These are phyloP conservation scores for Pouteria campechiana DNA, from an alignment of 179 eudicot genomes.

Conservation along the genomic window DNA sequence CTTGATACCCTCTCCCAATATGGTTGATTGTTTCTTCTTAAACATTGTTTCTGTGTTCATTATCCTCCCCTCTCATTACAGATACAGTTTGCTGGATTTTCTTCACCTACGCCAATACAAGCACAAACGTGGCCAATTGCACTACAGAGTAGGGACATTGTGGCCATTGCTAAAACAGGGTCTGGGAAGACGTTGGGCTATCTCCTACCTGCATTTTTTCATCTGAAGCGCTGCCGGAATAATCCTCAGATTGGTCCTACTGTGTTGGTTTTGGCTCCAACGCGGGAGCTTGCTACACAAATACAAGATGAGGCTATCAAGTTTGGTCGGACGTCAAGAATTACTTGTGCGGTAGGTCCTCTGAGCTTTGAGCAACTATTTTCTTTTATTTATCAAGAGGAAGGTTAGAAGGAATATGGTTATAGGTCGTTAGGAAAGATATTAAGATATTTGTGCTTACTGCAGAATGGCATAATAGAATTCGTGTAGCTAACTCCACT, in stretches of 20 bases:
- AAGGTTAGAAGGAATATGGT: too few relatives aligned
- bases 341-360: constrained; percentile 53
- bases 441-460: too few relatives aligned
- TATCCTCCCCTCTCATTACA: constrained; percentile 18
- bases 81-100: constrained; percentile 60
- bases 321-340: constrained; percentile 56
- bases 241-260: constrained; percentile 70
- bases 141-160: constrained; percentile 57
- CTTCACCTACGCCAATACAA: constrained; percentile 77
- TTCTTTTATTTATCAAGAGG: constrained; percentile 1
- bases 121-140: constrained; percentile 93
- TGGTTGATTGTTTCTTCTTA: not conserved
- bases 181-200: constrained; percentile 84
- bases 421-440: too few relatives aligned
- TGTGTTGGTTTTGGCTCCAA: constrained; percentile 67
- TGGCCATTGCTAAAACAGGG: constrained; percentile 83
- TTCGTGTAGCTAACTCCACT: too few relatives aligned
- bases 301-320: constrained; percentile 69
- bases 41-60: not conserved
- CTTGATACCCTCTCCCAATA: not conserved
- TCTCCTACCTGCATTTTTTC: constrained; percentile 68
- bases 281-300: constrained; percentile 80
- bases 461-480: too few relatives aligned
- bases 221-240: constrained; percentile 38
- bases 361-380: too few relatives aligned